Base-by-base conservation (phyloP, 768 basidiomycete species). In the Russula griseocarnosa region DNA sequence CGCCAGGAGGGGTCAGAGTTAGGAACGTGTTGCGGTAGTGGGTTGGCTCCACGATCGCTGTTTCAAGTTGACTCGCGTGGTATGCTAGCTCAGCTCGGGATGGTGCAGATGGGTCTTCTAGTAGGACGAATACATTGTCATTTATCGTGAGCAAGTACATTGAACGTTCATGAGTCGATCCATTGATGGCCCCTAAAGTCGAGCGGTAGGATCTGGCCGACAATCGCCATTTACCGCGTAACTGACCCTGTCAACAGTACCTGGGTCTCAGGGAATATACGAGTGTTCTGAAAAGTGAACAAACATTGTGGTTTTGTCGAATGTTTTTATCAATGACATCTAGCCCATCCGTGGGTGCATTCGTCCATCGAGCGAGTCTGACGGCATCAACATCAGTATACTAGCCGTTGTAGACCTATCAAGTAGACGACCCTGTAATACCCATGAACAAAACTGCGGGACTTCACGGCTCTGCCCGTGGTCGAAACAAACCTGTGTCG, bases 91-190 rank as follows among this genome's bases (percentile, higher is more conserved):
- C 90, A 57, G 81, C 81, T 63, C 85, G 81, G 40, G 79, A 82
- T 0, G 88, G 90, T 11, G 88, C 88, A 11, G 79, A 75, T 38
- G 87, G 87, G 72, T 92, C 90, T 69, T 92, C 90, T 28, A 92
- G 75, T 7, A 86, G 79, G 26, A 91, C 89, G 71, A 90, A 92
- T 28, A 88, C 87, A 68, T 87, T 87, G 51, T 91, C 84, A 62
- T 86, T 84, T 86, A 91, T 88, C 2, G 88, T 88, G 22, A 92
- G 78, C 20, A 88, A 78, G 68, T 82, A 87, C 83, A 92, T 88
- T 1, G 82, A 82, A 34, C 90, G 81, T 71, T 92, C 90, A 3
- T 81, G 75, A 18, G 76, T 77, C 28, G 83, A 69, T 50, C 82
- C 78, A 5, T 80, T 79, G 56, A 80, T 78, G 62, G 82, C 79